Evolutionary conservation across 2,329 filamentous ascomycete species (phyloP).

Genomic region (Amauroascus verrucosus): DNA sequence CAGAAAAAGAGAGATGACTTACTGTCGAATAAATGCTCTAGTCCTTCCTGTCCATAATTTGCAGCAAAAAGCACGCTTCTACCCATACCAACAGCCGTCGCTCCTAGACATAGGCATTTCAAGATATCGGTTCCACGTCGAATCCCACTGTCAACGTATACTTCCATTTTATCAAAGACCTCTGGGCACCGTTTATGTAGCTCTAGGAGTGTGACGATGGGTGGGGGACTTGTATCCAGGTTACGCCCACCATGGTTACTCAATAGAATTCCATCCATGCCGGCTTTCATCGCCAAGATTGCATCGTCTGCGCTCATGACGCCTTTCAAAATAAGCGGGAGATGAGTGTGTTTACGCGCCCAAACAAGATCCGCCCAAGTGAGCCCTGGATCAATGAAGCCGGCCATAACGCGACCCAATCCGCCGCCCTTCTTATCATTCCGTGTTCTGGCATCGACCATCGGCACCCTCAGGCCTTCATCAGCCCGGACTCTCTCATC

Average conservation of each 20-base stretch:
- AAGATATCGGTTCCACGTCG: constrained; percentile 46
- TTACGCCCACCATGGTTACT: constrained; percentile 51
- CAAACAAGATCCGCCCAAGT: constrained; percentile 46
- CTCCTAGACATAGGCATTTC: constrained; percentile 45
- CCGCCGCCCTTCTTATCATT: constrained; percentile 47
- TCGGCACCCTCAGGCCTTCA: constrained; percentile 34
- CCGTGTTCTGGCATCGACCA: constrained; percentile 36
- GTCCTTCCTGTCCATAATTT: constrained; percentile 46
- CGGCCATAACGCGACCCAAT: constrained; percentile 43
- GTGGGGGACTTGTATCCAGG: constrained; percentile 43
- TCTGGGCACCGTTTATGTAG: constrained; percentile 43
- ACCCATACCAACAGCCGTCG: constrained; percentile 46
- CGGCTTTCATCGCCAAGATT: constrained; percentile 39
- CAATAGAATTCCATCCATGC: constrained; percentile 46
- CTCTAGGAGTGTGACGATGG: constrained; percentile 44
- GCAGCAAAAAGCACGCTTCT: constrained; percentile 45
- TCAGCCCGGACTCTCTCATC: constrained; percentile 46
- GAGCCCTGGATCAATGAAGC: constrained; percentile 44
- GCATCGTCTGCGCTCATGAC: constrained; percentile 50
- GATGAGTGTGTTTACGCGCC: constrained; percentile 39
- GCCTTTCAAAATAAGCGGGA: constrained; percentile 49
- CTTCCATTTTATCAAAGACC: constrained; percentile 41
- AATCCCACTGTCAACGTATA: constrained; percentile 47
- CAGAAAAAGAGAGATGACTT: constrained; percentile 23
- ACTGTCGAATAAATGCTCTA: constrained; percentile 48